Conservation (phyloP, 805 yeast species). For the Yarrowia sp. region DNA sequence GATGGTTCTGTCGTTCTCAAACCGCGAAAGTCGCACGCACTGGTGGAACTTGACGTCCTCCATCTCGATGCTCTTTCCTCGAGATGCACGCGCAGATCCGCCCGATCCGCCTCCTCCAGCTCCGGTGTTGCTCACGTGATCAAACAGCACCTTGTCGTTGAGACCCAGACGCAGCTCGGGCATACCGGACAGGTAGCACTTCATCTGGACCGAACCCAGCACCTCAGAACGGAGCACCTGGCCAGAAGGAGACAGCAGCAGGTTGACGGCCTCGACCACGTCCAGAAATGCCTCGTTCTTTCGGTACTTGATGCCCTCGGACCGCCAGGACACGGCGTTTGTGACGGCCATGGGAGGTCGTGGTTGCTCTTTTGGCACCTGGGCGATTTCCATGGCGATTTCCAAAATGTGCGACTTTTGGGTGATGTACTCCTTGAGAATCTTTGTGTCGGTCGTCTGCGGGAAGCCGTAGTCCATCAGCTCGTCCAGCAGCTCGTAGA, state of each 20-base stretch:
- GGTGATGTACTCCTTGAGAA: slow-evolving; percentile 79
- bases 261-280: slow-evolving; percentile 75
- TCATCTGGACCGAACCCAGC: slow-evolving; percentile 73
- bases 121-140: slow-evolving; percentile 45
- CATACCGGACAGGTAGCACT: slow-evolving; percentile 87
- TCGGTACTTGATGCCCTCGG: slow-evolving; percentile 84
- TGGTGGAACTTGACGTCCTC: slow-evolving; percentile 84
- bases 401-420: slow-evolving; percentile 57
- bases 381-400: slow-evolving; percentile 41
- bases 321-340: slow-evolving; percentile 86
- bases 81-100: slow-evolving; percentile 40
- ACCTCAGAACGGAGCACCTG: slow-evolving; percentile 71
- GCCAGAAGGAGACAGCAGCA: slow-evolving; percentile 68
- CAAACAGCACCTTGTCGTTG: slow-evolving; percentile 54
- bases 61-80: slow-evolving; percentile 52
- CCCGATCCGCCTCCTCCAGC: slow-evolving; percentile 46
- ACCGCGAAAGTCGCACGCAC: slow-evolving; percentile 76
- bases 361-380: slow-evolving; percentile 41
- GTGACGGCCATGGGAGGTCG: slow-evolving; percentile 78
- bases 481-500: slow-evolving; percentile 86
- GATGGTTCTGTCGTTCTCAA: slow-evolving; percentile 64
- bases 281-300: slow-evolving; percentile 92
- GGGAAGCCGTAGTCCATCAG: slow-evolving; percentile 89
- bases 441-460: slow-evolving; percentile 80
- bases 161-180: slow-evolving; percentile 79